A percentile compares a stretch with the other conserved stretches of the same genome.
phyloP scores from a whole-genome alignment of 2,329 filamentous ascomycete species.

The Epichloe festucae region DNA sequence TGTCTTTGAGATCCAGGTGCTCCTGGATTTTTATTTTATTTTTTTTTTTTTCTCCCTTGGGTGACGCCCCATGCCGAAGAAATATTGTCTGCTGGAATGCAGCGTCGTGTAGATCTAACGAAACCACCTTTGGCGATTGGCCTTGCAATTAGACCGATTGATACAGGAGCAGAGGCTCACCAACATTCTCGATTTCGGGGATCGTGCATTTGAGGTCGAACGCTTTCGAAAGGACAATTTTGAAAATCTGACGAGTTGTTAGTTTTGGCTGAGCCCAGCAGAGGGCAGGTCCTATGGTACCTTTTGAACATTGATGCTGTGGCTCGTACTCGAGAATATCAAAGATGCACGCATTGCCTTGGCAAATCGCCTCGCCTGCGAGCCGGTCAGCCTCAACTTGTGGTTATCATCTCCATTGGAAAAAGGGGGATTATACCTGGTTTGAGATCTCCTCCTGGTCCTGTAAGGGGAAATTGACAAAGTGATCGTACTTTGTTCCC shows the following conservation, averaged over 20 bases:
- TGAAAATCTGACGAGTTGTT: constrained; percentile 66
- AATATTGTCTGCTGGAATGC: neutral
- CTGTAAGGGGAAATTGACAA: constrained; percentile 94
- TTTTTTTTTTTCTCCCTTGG: too few species aligned
- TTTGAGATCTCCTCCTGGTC: constrained; percentile 98
- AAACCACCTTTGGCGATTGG: neutral
- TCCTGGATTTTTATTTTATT: neutral
- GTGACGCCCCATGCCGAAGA: neutral
- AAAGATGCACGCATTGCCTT: constrained; percentile 96
- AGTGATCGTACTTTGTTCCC: constrained; percentile 97
- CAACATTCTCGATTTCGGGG: constrained; percentile 95
- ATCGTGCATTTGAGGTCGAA: constrained; percentile 99
- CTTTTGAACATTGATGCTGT: constrained; percentile 99
- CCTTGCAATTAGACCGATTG: constrained; percentile 37
- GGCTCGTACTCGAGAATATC: constrained; percentile 97
- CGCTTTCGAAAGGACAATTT: constrained; percentile 96
- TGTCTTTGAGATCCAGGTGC: neutral
- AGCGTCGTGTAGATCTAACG: neutral
- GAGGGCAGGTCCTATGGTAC: constrained; percentile 30
- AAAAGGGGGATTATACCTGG: constrained; percentile 45
- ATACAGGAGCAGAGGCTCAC: constrained; percentile 88
- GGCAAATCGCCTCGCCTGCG: constrained; percentile 80
- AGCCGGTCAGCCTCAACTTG: neutral
- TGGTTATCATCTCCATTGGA: neutral
- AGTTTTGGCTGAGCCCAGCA: neutral